Conservation (phyloP, 2,329 filamentous ascomycete genomes). For the Fusarium sp. region DNA sequence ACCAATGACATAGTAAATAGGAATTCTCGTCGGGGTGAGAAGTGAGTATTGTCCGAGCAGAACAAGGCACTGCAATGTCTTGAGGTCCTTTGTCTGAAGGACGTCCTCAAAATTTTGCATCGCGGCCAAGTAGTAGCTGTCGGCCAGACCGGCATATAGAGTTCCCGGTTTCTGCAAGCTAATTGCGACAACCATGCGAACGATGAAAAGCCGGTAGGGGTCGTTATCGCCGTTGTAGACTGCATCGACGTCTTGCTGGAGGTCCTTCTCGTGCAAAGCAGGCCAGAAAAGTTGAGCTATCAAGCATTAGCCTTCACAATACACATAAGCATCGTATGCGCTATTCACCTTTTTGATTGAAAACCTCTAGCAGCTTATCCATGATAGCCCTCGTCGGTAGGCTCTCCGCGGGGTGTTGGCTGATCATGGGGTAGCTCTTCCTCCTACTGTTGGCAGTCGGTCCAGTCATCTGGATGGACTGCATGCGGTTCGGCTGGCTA, state of each 20-base stretch:
- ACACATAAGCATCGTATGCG: not conserved
- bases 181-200: slow-evolving; percentile 92
- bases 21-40: slow-evolving; percentile 87
- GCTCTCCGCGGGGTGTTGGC: slow-evolving; percentile 77
- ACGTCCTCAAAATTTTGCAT: slow-evolving; percentile 84
- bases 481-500: slow-evolving; percentile 64
- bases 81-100: slow-evolving; percentile 85
- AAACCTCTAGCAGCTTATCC: slow-evolving; percentile 82
- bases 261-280: slow-evolving; percentile 81
- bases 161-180: slow-evolving; percentile 91
- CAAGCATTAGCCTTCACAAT: slow-evolving; percentile 21
- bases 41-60: slow-evolving; percentile 92
- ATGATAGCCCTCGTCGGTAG: slow-evolving; percentile 78
- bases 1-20: slow-evolving; percentile 92
- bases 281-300: slow-evolving; percentile 88
- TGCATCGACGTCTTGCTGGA: slow-evolving; percentile 77
- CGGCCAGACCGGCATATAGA: slow-evolving; percentile 89
- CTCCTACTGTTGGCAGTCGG: slow-evolving; percentile 66
- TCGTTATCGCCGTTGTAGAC: slow-evolving; percentile 80
- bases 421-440: slow-evolving; percentile 92
- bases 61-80: slow-evolving; percentile 86
- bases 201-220: slow-evolving; percentile 84
- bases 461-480: slow-evolving; percentile 62
- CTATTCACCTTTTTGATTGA: slow-evolving; percentile 77
- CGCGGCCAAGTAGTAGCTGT: slow-evolving; percentile 92